Base-by-base conservation (phyloP, 768 basidiomycete species). In the Asterophora lycoperdoides region DNA sequence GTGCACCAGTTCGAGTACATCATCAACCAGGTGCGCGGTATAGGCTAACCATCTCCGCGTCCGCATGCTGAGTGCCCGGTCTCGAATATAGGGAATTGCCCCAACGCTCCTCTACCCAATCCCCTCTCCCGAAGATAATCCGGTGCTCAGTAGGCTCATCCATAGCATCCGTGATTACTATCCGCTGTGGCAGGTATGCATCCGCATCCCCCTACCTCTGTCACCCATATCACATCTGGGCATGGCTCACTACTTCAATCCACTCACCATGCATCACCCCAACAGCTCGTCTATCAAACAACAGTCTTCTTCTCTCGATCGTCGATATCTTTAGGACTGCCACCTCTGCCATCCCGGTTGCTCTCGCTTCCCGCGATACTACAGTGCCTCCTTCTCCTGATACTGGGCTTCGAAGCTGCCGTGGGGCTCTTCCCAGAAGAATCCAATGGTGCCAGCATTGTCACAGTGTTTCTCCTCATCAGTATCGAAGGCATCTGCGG, bases 401-500 rank as follows among this genome's bases (percentile, higher is more conserved):
- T 72, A 15, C 70, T 88, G 32, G 68, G 73, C 1, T 67, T 75
- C 32, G 83, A 86, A 60, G 80, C 81, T 17, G 80, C 79, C 0
- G 65, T 78, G 1, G 81, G 82, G 6, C 57, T 84, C 46, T 81
- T 83, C 61, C 54, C 71, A 1, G 71, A 70, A 20, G 74, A 72
- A 5, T 56, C 64, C 15, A 55, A 61, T 56, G 59, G 63, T 57
- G 49, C 69, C 11, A 79, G 73, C 49, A 77, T 87, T 55, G 52
- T 70, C 13, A 56, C 79, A n/a, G 80, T 85, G 2, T 89, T 93
- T 61, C 32, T 80, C 9, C 76, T 96, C 39, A 84, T 99, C 58
- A 82, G 86, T 54, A 52, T 91, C 7, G 95, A 99, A 64, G 95
- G 95, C 2, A 74, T 96, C 37, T 95, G 92, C 55, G 95, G 95